Base-by-base conservation (phyloP, 75 land plant genomes). In the Isoetes taiwanensis region DNA sequence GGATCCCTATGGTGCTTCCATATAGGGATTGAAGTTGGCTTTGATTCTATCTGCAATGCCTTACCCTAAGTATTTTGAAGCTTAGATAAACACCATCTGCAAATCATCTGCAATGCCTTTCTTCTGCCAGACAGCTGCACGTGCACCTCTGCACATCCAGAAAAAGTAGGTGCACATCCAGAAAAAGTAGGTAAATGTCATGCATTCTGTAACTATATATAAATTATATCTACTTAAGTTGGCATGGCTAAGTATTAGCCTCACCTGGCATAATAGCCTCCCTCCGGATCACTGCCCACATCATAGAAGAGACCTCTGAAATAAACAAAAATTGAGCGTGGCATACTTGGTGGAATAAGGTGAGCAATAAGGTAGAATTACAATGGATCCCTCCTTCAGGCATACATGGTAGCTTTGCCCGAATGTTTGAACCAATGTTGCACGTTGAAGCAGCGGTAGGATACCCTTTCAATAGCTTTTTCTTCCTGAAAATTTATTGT, bases 251-350 rank as follows among this genome's bases (percentile, higher is more conserved):
- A 32, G 42, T 2, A 14, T 5, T 14, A 56, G n/a, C 5, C 23
- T 38, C 27, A 55, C 67, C 67, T 63, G 41, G 68, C 68, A 41
- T 65, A 65, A 21, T 65, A 65, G 5, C 68, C 68, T 19, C 61
- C 61, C 34, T 65, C 61, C 29, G 61, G 61, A 57, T 65, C 68
- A 57, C 57, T 65, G 1, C 62, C 52, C 8, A 26, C 31, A 32
- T 43, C 68, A 57, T 57, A 65, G 37, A 65, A 65, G 0, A 65
- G 37, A 12, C 68, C 68, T 20, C 52, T n/a, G 17, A 65, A 43
- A 27, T 65, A 57, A 2, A 65, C 61, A 55, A 57, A 57, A 0
- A 65, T 65, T 12, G 61, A 65, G 8, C 68, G 61, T 1, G 68
- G 68, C 10, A 37, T 57, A 34, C 24, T 42, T 1, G 68, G 68